Percentiles rank a stretch among this genome's conserved stretches.
Evolutionary conservation across 208 protist genomes (phyloP).

Genomic region (Leishmania amazonensis): DNA sequence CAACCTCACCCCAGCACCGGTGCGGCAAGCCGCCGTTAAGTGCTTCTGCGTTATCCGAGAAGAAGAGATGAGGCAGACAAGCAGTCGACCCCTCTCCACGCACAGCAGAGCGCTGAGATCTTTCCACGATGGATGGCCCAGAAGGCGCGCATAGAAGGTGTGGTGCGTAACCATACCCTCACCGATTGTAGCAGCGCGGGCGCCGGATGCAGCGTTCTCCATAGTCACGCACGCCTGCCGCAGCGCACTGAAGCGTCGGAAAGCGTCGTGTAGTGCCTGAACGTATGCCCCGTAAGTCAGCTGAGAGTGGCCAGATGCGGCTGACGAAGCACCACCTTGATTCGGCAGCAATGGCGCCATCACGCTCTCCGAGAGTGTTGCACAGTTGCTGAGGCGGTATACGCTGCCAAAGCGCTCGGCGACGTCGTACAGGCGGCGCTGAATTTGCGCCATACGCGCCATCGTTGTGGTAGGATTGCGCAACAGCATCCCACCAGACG

Average conservation of each 20-base stretch:
- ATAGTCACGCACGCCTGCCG: conserved; percentile 5
- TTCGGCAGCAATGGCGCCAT: background rate
- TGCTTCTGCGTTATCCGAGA: conserved; percentile 68
- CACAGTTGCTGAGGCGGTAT: conserved; percentile 41
- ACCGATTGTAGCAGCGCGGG: background rate
- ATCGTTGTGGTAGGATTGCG: conserved; percentile 20
- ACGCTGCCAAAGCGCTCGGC: conserved; percentile 26
- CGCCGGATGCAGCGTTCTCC: background rate
- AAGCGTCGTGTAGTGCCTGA: conserved; percentile 20
- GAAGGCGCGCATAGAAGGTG: conserved; percentile 45
- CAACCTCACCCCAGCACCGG: conserved; percentile 28
- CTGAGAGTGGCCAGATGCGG: background rate
- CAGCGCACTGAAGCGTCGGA: conserved; percentile 23
- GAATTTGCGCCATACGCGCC: conserved; percentile 16
- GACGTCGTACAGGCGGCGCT: conserved; percentile 23
- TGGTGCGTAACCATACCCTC: conserved; percentile 29
- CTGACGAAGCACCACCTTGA: background rate
- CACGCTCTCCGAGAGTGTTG: conserved; percentile 17
- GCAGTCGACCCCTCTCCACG: conserved; percentile 53
- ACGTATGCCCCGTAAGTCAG: conserved; percentile 32
- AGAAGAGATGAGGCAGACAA: conserved; percentile 60
- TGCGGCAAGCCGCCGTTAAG: conserved; percentile 29
- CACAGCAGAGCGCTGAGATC: conserved; percentile 58
- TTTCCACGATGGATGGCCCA: conserved; percentile 50
- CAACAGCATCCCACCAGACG: background rate